Evolutionary conservation across 2,329 filamentous ascomycete species (phyloP).

Genomic region (Sclerotinia nivalis): DNA sequence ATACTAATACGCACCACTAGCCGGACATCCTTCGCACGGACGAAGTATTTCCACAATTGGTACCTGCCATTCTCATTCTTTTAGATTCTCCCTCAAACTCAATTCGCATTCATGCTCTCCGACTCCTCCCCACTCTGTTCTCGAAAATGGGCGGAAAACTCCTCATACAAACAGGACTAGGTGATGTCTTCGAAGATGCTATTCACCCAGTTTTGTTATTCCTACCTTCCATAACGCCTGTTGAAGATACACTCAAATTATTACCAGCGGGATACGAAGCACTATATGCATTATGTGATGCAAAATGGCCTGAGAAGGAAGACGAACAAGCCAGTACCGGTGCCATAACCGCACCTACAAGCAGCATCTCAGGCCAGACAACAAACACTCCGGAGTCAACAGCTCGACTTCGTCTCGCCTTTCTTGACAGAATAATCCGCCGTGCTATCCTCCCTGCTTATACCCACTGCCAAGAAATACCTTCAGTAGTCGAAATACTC

Average conservation of each 20-base stretch:
- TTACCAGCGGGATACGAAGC: constrained; percentile 66
- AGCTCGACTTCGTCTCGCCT: constrained; percentile 36
- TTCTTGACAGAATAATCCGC: constrained; percentile 57
- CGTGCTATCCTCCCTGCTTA: constrained; percentile 57
- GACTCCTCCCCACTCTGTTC: constrained; percentile 57
- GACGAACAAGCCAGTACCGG: constrained; percentile 25
- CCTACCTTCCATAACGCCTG: constrained; percentile 75
- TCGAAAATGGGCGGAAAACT: constrained; percentile 52
- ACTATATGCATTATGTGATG: constrained; percentile 56
- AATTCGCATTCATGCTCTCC: constrained; percentile 51
- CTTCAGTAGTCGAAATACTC: constrained; percentile 57
- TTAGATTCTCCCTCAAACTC: constrained; percentile 63
- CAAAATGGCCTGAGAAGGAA: constrained; percentile 28
- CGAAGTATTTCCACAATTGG: constrained; percentile 65
- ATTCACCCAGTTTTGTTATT: constrained; percentile 72
- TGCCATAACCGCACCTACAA: background rate
- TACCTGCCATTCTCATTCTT: constrained; percentile 69
- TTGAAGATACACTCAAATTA: constrained; percentile 65
- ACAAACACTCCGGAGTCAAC: constrained; percentile 13
- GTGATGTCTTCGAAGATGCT: constrained; percentile 66
- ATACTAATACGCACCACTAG: constrained; percentile 3
- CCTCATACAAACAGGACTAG: constrained; percentile 64
- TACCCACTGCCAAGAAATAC: constrained; percentile 59
- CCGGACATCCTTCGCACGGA: constrained; percentile 34
- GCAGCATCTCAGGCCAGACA: background rate